Percentiles rank a stretch among this genome's conserved stretches.
These are phyloP conservation scores for Plasmodium blacklocki DNA, from an alignment of 169 alveolate genomes.

Conservation along the genomic window DNA sequence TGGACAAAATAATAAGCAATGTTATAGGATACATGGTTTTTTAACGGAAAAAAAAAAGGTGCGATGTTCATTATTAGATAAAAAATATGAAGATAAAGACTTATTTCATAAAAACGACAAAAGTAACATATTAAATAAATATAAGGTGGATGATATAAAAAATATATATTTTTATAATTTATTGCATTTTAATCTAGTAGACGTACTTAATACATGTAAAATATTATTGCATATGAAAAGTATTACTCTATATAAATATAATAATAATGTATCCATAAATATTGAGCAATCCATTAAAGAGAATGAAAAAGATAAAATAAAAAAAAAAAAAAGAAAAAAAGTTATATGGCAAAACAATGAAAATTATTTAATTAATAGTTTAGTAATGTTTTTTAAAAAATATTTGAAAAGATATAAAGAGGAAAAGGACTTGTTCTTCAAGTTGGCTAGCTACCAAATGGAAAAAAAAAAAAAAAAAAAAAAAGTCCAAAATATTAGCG, in stretches of 20 bases:
- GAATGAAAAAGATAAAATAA: not conserved
- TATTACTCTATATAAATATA: conserved; percentile 23
- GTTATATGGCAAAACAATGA: not conserved
- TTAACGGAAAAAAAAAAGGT: not conserved
- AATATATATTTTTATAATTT: conserved; percentile 37
- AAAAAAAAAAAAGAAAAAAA: not conserved
- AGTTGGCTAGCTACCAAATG: not conserved
- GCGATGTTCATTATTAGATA: not conserved
- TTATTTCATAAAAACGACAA: not conserved
- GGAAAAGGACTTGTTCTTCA: not conserved
- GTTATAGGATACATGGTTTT: not conserved
- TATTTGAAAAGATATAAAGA: conserved; percentile 30
- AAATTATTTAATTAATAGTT: conserved; percentile 18
- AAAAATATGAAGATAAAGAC: not conserved
- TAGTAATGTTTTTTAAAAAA: conserved; percentile 21
- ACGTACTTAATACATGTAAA: conserved; percentile 45
- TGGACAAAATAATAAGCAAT: too few species aligned
- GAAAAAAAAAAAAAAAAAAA: conserved; percentile 1
- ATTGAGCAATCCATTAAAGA: not conserved
- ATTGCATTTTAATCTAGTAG: conserved; percentile 27
- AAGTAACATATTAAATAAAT: conserved; percentile 16
- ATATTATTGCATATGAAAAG: conserved; percentile 26
- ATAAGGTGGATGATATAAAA: conserved; percentile 44
- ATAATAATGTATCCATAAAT: conserved; percentile 32
- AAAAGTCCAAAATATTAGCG: not conserved